phyloP scores from a whole-genome alignment of 495 filamentous ascomycete species.

The Diplogelasinospora grovesii region DNA sequence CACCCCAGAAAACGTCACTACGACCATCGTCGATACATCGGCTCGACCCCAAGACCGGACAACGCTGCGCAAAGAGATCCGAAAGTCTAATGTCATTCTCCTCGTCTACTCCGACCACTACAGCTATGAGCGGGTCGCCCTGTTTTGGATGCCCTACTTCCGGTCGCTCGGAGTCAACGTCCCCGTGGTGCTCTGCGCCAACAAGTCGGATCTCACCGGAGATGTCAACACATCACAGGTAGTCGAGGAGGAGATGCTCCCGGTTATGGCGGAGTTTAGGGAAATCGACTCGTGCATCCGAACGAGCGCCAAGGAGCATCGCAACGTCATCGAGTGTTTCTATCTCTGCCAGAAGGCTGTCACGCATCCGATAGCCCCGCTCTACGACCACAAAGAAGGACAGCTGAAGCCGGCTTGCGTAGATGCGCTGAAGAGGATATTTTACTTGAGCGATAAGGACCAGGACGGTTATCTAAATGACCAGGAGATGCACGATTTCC shows the following conservation, averaged over 20 bases:
- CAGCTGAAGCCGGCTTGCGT: conserved; percentile 82
- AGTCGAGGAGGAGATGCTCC: conserved; percentile 94
- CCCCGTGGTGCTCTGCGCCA: conserved; percentile 94
- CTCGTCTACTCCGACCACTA: conserved; percentile 97
- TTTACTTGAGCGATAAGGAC: conserved; percentile 93
- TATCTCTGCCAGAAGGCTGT: conserved; percentile 98
- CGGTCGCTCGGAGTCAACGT: conserved; percentile 95
- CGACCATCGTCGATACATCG: conserved; percentile 93
- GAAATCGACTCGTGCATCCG: conserved; percentile 98
- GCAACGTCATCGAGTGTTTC: conserved; percentile 95
- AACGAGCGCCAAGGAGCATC: conserved; percentile 87
- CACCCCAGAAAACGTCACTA: conserved; percentile 90
- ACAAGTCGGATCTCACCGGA: conserved; percentile 80
- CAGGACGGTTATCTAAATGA: conserved; percentile 93
- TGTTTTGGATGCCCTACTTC: conserved; percentile 98
- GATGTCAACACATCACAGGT: conserved; percentile 64
- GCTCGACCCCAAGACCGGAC: conserved; percentile 88
- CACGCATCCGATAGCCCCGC: conserved; percentile 90
- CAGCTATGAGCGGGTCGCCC: conserved; percentile 92
- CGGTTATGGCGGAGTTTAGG: conserved; percentile 97
- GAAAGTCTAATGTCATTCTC: conserved; percentile 95
- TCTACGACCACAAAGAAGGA: conserved; percentile 92
- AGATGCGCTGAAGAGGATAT: conserved; percentile 78
- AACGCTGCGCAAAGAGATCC: conserved; percentile 83
- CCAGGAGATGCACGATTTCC: conserved; percentile 82